These are phyloP conservation scores for Ascochyta rabiei DNA, from an alignment of 2,329 filamentous ascomycete species.

Conservation along the genomic window DNA sequence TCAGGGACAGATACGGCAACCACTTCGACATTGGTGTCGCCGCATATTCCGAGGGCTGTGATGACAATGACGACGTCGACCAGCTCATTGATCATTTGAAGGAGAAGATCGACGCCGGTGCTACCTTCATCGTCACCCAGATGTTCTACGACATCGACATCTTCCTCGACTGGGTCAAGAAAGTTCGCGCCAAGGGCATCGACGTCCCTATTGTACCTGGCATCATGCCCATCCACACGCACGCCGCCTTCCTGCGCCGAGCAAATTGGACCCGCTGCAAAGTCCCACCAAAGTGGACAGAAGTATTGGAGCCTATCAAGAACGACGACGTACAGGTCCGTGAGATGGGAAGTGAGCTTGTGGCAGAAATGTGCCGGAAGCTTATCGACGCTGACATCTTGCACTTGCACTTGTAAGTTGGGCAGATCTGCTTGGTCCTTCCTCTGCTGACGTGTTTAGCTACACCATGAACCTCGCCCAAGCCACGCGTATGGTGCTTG, in stretches of 20 bases:
- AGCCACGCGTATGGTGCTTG: slow-evolving; percentile 90
- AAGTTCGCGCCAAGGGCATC: slow-evolving; percentile 84
- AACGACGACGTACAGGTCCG: slow-evolving; percentile 94
- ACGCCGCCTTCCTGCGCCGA: slow-evolving; percentile 87
- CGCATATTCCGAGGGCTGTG: slow-evolving; percentile 93
- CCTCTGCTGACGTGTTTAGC: slow-evolving; percentile 42
- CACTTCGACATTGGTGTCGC: slow-evolving; percentile 98
- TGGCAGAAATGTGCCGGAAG: slow-evolving; percentile 88
- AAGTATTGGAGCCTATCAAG: slow-evolving; percentile 87
- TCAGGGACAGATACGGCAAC: slow-evolving; percentile 77
- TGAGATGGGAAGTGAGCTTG: slow-evolving; percentile 83
- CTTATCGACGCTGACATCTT: slow-evolving; percentile 81
- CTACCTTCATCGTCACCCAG: slow-evolving; percentile 93
- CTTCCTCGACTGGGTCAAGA: slow-evolving; percentile 88
- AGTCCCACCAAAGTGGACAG: slow-evolving; percentile 80
- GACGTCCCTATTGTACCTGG: slow-evolving; percentile 82
- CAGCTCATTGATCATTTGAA: slow-evolving; percentile 88
- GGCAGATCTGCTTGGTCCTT: background rate
- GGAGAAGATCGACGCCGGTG: slow-evolving; percentile 94
- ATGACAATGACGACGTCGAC: slow-evolving; percentile 89
- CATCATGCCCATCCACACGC: slow-evolving; percentile 94
- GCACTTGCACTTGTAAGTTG: slow-evolving; percentile 81
- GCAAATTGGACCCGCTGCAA: slow-evolving; percentile 90
- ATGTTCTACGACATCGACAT: slow-evolving; percentile 99
- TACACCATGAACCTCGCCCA: slow-evolving; percentile 99